Evolutionary conservation across 768 basidiomycete genomes (phyloP), one percentile per base, ranked within the genome.

Genomic region (Daedaleopsis sinensis): DNA sequence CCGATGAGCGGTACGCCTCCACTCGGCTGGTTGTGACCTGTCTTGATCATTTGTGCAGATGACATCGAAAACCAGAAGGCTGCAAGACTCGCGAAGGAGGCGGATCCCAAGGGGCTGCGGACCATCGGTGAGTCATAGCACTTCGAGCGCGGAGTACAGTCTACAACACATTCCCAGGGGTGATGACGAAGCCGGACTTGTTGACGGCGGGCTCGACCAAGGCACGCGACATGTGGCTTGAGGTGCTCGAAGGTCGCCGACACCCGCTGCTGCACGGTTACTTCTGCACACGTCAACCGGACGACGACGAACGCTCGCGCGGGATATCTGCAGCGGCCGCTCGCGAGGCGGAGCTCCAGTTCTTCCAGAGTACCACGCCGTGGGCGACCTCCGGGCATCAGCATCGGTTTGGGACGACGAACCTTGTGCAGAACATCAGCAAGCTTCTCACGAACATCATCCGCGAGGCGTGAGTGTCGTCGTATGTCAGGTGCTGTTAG

Each of bases 41-140:
- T 11, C 16, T 1, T 49, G 44, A n/a, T 54, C 56, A 21, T 48
- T 23, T 27, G 38, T 12, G 11, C 55, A 92, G 90, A 89, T 59
- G 89, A 93, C 61, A 88, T 89, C 18, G 88, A 91, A 64, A 93
- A 90, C 50, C 90, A 92, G 69, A 88, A 86, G 0, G 89, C 90
- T 0, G 84, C 87, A 56, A 75, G 81, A 15, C 74, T 92, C 0
- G 85, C 87, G 0, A 86, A 84, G 65, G 53, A 75, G 13, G 74
- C 80, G 38, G 89, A 91, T 62, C 83, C 84, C 0, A 71, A 80
- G 0, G 89, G 90, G 0, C 78, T 78, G 48, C 79, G 89, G 3
- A 92, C 90, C 0, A 87, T 91, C 19, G 90, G 90, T 88, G 61
- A n/a, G 21, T 42, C 32, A 18, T 19, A 35, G 3, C 21, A 11